phyloP scores from a whole-genome alignment of 2,329 filamentous ascomycete genomes.

The Trichoderma sp. region DNA sequence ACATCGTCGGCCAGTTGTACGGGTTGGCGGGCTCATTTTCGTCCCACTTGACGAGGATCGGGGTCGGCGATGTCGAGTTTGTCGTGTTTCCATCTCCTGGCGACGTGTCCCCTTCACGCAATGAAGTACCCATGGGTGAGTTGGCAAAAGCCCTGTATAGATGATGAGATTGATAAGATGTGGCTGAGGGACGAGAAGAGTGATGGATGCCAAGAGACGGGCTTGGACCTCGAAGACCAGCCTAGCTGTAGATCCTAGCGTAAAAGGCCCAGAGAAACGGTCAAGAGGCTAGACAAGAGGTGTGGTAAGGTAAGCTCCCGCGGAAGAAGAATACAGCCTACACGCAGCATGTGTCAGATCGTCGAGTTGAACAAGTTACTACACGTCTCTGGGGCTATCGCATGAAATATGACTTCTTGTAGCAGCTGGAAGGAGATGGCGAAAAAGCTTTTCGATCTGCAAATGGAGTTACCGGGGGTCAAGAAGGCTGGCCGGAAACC shows the following conservation, averaged over 20 bases:
- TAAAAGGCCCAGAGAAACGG: not conserved
- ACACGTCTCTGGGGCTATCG: too few species aligned
- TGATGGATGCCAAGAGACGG: too few species aligned
- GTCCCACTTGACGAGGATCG: conserved; percentile 13
- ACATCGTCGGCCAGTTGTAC: not conserved
- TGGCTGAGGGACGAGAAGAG: too few species aligned
- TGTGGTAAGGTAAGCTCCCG: not conserved
- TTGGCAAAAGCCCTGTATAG: not conserved
- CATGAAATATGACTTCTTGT: too few species aligned
- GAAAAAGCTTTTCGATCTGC: not conserved
- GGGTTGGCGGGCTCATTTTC: conserved; percentile 14
- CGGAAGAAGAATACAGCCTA: not conserved
- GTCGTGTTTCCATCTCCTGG: not conserved
- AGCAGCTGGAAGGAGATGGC: not conserved
- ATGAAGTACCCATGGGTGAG: not conserved
- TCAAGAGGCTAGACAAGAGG: not conserved
- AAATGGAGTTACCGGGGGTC: too few species aligned
- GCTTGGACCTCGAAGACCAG: too few species aligned
- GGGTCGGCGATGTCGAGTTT: not conserved
- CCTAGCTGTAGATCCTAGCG: not conserved
- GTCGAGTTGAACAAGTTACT: too few species aligned
- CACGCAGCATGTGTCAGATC: not conserved
- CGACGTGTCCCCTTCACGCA: conserved; percentile 2
- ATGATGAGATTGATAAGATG: not conserved
- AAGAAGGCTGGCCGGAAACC: not conserved